Evolutionary conservation across 2,329 filamentous ascomycete genomes (phyloP), one percentile per base, ranked within the genome.

Genomic region (Claviceps sp.): DNA sequence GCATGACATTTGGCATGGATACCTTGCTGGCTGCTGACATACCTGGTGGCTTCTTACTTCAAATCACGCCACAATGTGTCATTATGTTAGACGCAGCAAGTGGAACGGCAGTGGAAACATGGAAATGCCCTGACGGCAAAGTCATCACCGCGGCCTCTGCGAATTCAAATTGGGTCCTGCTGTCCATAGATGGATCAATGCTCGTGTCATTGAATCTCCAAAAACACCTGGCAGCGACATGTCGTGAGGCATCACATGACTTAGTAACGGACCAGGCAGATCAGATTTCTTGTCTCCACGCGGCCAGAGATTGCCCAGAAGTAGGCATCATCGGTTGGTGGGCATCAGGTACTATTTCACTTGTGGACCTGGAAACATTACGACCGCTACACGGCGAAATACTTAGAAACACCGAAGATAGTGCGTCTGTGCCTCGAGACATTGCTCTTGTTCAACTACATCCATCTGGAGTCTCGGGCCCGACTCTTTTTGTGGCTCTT

Each of bases 301-400:
- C 93, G 1, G 82, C 89, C 0, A 72, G 78, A 3, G 72, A 78
- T 38, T 70, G 84, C 14, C 71, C 75, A 4, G 73, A 79, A 48
- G 71, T 89, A 36, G 91, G 86, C 52, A 83, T 95, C 30, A 76
- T 93, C 16, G 90, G 89, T 1, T 93, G 94, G 67, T 97, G 91
- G 81, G 82, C 86, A 56, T 83, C 84, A n/a, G 87, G 88, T 5
- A 80, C 79, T 11, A 77, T 97, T 26, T 85, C 86, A 0, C 73
- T 97, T 37, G 72, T 95, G 45, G 76, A 84, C 54, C 65, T 95
- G 22, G 67, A 76, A 18, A 81, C 79, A 2, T 71, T 97, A 2
- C 69, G 82, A 36, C 76, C 82, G 1, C 68, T 89, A 0, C 78
- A 82, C 48, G 82, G 79, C 2, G 83, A 85, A 61, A 72, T 73